phyloP scores from a whole-genome alignment of 306 rosid genomes.

The Dalbergia oliveri region DNA sequence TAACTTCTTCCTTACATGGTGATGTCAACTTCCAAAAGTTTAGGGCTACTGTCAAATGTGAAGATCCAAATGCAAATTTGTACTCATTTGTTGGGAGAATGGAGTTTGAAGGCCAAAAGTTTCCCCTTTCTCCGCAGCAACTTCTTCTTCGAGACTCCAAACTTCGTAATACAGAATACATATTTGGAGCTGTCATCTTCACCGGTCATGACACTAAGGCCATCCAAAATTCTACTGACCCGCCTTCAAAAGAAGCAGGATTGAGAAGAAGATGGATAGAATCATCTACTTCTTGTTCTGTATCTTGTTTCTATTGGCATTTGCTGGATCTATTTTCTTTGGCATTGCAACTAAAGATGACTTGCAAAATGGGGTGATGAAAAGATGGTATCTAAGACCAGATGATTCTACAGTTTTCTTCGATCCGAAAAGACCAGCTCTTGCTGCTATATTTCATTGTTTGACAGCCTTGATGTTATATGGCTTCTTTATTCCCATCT shows the following conservation, averaged over 20 bases:
- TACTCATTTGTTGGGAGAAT: slow-evolving; percentile 84
- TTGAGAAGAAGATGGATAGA: slow-evolving; percentile 93
- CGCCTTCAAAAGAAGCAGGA: slow-evolving; percentile 96
- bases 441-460: slow-evolving; percentile 75
- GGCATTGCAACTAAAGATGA: slow-evolving; percentile 77
- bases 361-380: slow-evolving; percentile 65
- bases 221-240: slow-evolving; percentile 88
- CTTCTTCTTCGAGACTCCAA: slow-evolving; percentile 95
- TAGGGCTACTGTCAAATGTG: slow-evolving; percentile 79
- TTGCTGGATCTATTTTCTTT: slow-evolving; percentile 83
- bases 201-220: slow-evolving; percentile 93
- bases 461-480: slow-evolving; percentile 87
- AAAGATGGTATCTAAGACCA: slow-evolving; percentile 95
- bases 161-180: slow-evolving; percentile 87
- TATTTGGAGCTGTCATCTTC: slow-evolving; percentile 85
- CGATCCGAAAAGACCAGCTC: slow-evolving; percentile 70
- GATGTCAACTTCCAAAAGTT: slow-evolving; percentile 61
- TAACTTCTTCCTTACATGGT: slow-evolving; percentile 61
- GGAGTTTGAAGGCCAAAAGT: slow-evolving; percentile 67
- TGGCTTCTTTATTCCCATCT: slow-evolving; percentile 80
- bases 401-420: slow-evolving; percentile 78
- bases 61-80: slow-evolving; percentile 94
- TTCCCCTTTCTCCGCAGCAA: slow-evolving; percentile 84
- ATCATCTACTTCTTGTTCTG: slow-evolving; percentile 82
- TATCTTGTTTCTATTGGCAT: slow-evolving; percentile 75